Evolutionary conservation across 1,284 basidiomycete genomes (phyloP), one percentile per base, ranked within the genome.

Genomic region (Kalmanozyma brasiliensis): DNA sequence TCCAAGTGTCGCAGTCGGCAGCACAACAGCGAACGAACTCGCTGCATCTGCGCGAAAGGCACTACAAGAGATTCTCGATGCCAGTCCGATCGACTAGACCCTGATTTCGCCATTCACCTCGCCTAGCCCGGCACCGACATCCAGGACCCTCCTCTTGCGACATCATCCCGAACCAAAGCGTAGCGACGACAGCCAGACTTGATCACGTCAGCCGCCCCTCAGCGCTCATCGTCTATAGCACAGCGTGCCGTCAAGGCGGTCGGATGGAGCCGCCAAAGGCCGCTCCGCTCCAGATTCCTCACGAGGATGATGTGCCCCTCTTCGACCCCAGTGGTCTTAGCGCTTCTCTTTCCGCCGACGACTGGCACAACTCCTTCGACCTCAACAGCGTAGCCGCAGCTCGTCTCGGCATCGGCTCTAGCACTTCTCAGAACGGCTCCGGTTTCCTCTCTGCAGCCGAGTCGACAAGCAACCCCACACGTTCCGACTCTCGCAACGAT

Each of bases 301-400:
- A 58, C 41, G 68, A 71, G 53, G 68, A 71, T 55, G 58, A 66
- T 29, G 62, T 66, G 51, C 68, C 68, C 14, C 40, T 71, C 34
- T 71, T 71, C 42, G 68, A 71, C 44, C 68, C 68, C 7, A 71
- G 62, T 42, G 68, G 68, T 30, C 68, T 71, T 37, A 66, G 68
- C 48, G 68, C 63, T 26, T 71, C 68, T 14, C 62, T 71, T 48
- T 71, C 68, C 8, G 58, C 44, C 14, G 68, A 71, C 24, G 68
- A 71, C 55, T 71, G 68, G 68, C 62, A 65, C 34, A 53, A 52
- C 45, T 66, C 62, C 26, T 66, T 71, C 43, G 68, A 71, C 26
- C 63, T 58, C 55, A 36, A 14, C 37, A 66, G 68, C 49, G 59
- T 66, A 62, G 68, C 68, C 29, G 68, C 68, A 8, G 58, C 55